These are phyloP conservation scores for Globisporangium iwayamae DNA, from an alignment of 352 stramenopile species.

Conservation along the genomic window DNA sequence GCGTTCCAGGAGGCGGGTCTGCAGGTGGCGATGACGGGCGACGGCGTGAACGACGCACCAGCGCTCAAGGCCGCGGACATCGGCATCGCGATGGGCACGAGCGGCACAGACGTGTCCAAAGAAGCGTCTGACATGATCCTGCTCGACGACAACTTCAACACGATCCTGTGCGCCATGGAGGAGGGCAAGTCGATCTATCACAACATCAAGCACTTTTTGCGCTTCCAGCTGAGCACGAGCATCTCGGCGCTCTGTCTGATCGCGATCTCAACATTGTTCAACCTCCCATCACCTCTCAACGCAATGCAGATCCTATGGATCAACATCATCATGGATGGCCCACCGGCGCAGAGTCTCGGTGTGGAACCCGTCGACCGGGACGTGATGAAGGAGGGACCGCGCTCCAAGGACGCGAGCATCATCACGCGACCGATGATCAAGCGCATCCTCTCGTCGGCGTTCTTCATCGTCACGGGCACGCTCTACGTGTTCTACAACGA, in stretches of 20 bases:
- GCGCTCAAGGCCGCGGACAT: slow-evolving; percentile 97
- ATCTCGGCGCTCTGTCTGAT: slow-evolving; percentile 90
- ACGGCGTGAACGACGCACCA: slow-evolving; percentile 98
- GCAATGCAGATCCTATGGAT: slow-evolving; percentile 97
- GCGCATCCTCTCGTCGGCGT: slow-evolving; percentile 62
- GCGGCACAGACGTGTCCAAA: slow-evolving; percentile 97
- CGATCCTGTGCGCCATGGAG: slow-evolving; percentile 94
- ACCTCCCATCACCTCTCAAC: slow-evolving; percentile 82
- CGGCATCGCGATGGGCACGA: slow-evolving; percentile 97
- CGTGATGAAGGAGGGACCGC: slow-evolving; percentile 84
- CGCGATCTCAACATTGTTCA: slow-evolving; percentile 59
- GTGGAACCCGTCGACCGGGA: slow-evolving; percentile 85
- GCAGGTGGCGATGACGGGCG: slow-evolving; percentile 98
- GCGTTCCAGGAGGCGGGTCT: slow-evolving; percentile 84
- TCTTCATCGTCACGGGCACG: slow-evolving; percentile 74
- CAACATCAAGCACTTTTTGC: slow-evolving; percentile 96
- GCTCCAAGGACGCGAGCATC: slow-evolving; percentile 70
- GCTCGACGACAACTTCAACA: slow-evolving; percentile 97
- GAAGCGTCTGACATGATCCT: slow-evolving; percentile 97
- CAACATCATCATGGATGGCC: slow-evolving; percentile 97
- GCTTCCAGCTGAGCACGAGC: slow-evolving; percentile 96
- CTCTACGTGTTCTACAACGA: slow-evolving; percentile 87
- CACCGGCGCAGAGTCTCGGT: slow-evolving; percentile 78
- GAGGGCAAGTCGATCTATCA: slow-evolving; percentile 96
- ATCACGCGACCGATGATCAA: slow-evolving; percentile 72